Base-by-base conservation (phyloP, 331 rosid species). In the Rosa hybrid region DNA sequence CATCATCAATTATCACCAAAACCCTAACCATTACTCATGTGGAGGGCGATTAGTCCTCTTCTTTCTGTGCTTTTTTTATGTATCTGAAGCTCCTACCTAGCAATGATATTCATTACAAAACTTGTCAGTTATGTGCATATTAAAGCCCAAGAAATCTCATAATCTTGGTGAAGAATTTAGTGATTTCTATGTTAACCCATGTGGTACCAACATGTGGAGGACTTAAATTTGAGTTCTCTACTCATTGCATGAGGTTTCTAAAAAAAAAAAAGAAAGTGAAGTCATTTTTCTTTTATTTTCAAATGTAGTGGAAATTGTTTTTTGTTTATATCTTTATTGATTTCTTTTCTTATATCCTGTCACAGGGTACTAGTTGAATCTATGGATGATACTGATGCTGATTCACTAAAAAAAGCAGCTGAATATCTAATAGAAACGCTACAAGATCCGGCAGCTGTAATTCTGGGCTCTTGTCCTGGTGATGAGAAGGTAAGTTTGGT, bases 401-500 rank as follows among this genome's bases (percentile, higher is more conserved):
- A 90, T 83, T 89, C 99, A 62, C 94, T 95, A 17, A 95, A 90
- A 81, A 88, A 87, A 56, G 99, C 97, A 0, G 94, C 98, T 0
- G 97, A 93, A 81, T 90, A 86, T 90, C 88, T 95, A 80, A 81
- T 91, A 38, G 90, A 87, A 76, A 87, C 77, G 21, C 86, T 93
- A 50, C 77, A 88, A 81, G 99, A 95, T 80, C 99, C 98, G 42
- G 96, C 94, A 74, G 99, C 99, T 27, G 86, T 95, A 17, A 78
- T 94, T 76, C 81, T 92, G 85, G 98, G 98, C 42, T 94, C 98
- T 46, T 86, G 92, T 81, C 96, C 98, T 1, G 96, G 91, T 45
- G 96, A 89, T 84, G 95, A 91, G 79, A 92, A 94, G 88, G 94
- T 94, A 78, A 92, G 98, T 77, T 84, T 94, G 84, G 97, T 92